phyloP scores from a whole-genome alignment of 768 basidiomycete species.

The Gyrodon lividus region DNA sequence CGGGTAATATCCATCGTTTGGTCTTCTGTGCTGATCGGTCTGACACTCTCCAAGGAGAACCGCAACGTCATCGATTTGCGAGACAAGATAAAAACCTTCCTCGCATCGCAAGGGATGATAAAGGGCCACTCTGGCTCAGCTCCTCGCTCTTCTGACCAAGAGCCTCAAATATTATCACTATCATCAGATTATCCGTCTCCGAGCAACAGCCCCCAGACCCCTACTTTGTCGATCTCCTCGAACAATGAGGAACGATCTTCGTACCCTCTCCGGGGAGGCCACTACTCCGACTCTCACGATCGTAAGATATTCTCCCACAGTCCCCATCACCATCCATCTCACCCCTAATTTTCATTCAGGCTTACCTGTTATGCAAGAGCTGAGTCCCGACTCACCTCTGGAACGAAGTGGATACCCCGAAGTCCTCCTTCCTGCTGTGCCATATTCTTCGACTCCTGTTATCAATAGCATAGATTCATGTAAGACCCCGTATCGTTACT shows the following conservation, averaged over 20 bases:
- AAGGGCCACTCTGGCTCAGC: slow-evolving; percentile 80
- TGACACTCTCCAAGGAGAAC: slow-evolving; percentile 51
- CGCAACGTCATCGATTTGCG: slow-evolving; percentile 66
- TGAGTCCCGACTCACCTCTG: slow-evolving; percentile 34
- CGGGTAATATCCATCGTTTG: slow-evolving; percentile 50
- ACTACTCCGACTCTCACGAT: slow-evolving; percentile 29
- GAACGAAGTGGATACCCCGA: slow-evolving; percentile 29
- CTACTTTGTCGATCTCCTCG: slow-evolving; percentile 46
- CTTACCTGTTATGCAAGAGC: slow-evolving; percentile 30
- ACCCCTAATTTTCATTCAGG: slow-evolving; percentile 15
- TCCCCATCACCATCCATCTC: neutral
- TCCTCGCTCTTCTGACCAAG: slow-evolving; percentile 55
- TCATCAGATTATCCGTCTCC: slow-evolving; percentile 45
- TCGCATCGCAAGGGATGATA: slow-evolving; percentile 85
- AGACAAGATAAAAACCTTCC: slow-evolving; percentile 76
- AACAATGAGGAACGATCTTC: slow-evolving; percentile 38
- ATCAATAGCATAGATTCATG: slow-evolving; percentile 63
- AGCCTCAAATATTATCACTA: slow-evolving; percentile 51
- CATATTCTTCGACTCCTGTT: slow-evolving; percentile 35
- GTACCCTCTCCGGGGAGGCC: slow-evolving; percentile 31
- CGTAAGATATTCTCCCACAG: slow-evolving; percentile 15
- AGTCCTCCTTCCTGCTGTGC: slow-evolving; percentile 31
- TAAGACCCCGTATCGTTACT: slow-evolving; percentile 74
- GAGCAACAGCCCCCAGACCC: slow-evolving; percentile 43
- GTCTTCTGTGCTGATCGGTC: neutral